Evolutionary conservation across 495 filamentous ascomycete genomes (phyloP).

Genomic region (Podospora tetraspora): DNA sequence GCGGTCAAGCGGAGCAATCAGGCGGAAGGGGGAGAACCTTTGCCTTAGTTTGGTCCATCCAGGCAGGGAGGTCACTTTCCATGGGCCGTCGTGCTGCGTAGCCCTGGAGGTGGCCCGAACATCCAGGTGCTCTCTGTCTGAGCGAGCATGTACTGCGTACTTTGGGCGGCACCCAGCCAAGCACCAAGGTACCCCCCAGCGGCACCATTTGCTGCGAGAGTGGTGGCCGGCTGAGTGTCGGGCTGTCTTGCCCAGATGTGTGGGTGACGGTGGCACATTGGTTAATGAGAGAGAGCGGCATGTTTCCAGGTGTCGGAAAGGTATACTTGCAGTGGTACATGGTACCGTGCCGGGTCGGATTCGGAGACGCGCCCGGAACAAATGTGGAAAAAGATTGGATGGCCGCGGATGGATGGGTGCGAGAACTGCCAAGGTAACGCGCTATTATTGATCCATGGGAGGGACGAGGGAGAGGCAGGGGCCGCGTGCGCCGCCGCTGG

Average conservation of each 20-base stretch:
- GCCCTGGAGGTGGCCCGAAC: not conserved
- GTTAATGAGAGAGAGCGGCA: not conserved
- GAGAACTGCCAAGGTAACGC: conserved; percentile 19
- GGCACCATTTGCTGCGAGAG: conserved; percentile 2
- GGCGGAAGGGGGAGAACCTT: conserved; percentile 15
- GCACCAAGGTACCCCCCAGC: not conserved
- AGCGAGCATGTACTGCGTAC: not conserved
- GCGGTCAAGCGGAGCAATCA: conserved; percentile 33
- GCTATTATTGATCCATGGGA: conserved; percentile 15
- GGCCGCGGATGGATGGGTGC: conserved; percentile 15
- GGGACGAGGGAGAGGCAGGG: not conserved
- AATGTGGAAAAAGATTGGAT: conserved; percentile 16
- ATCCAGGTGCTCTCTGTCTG: not conserved
- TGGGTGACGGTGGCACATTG: not conserved
- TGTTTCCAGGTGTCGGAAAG: not conserved
- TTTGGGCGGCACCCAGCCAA: not conserved
- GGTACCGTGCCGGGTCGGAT: conserved; percentile 13
- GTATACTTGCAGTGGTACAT: not conserved
- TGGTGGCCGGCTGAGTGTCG: conserved; percentile 10
- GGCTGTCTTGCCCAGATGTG: not conserved
- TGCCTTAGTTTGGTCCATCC: conserved; percentile 11
- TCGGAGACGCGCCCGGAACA: conserved; percentile 13
- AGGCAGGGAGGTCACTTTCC: not conserved
- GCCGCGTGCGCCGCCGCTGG: conserved; percentile 11
- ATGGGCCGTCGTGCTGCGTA: not conserved